Evolutionary conservation across 176 grass and related monocot genomes (phyloP).

Genomic region (Rhynchospora pubera): DNA sequence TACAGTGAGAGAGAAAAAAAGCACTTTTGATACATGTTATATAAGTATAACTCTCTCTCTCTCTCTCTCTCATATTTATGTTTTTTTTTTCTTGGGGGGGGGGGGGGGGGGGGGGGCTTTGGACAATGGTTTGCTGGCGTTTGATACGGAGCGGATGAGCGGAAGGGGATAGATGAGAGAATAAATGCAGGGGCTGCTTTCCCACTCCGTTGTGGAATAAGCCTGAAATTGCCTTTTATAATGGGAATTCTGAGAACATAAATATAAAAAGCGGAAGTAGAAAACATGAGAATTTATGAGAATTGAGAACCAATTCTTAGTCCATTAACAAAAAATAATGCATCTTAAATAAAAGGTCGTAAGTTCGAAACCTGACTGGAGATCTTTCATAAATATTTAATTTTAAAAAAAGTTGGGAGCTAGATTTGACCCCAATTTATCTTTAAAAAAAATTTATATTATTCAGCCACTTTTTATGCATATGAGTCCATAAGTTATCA

Average conservation of each 20-base stretch:
- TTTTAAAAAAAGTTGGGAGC: too few species aligned
- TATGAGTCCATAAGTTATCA: too few species aligned
- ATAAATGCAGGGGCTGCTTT: conserved; percentile 1
- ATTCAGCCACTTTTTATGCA: neutral
- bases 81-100: too few species aligned
- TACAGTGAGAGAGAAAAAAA: conserved; percentile 5
- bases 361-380: too few species aligned
- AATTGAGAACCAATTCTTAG: too few species aligned
- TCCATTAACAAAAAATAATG: too few species aligned
- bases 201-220: neutral
- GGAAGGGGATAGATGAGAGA: conserved; percentile 19
- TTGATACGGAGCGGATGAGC: neutral
- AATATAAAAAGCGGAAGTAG: neutral
- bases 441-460: too few species aligned
- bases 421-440: too few species aligned
- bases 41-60: neutral
- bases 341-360: too few species aligned
- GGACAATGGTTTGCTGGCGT: conserved; percentile 7
- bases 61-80: conserved; percentile 21
- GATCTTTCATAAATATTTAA: too few species aligned
- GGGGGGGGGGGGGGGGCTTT: too few species aligned
- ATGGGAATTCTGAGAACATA: neutral
- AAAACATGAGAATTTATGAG: neutral
- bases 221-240: neutral
- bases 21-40: conserved; percentile 22